A percentile compares a stretch with the other conserved stretches of the same genome.
Evolutionary conservation across 2,329 filamentous ascomycete species (phyloP).

Genomic region (Fusarium sp.): DNA sequence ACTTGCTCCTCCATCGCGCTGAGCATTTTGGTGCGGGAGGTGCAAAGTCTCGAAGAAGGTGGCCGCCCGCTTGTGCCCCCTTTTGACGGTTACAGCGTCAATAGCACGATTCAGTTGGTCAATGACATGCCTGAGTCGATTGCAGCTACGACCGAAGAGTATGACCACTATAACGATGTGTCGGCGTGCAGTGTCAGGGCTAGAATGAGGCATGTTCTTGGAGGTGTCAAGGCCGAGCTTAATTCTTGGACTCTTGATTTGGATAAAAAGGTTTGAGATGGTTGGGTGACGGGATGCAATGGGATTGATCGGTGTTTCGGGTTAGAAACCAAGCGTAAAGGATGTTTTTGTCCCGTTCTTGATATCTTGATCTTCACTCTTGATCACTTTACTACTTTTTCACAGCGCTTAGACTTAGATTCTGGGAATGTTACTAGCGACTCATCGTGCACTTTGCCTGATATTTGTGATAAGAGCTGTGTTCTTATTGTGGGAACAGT

Average conservation of each 20-base stretch:
- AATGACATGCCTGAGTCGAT: background rate
- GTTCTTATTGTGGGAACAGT: too few species aligned
- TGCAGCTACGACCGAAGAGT: background rate
- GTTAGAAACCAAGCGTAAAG: accelerated
- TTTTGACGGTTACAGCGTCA: background rate
- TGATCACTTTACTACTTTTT: too few species aligned
- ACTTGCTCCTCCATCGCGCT: background rate
- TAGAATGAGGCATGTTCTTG: background rate
- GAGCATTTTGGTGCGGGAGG: background rate
- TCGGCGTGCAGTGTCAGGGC: background rate
- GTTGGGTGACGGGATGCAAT: background rate
- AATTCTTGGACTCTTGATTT: background rate
- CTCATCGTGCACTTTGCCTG: too few species aligned
- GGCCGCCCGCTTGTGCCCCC: background rate
- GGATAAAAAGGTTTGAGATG: background rate
- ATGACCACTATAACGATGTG: background rate
- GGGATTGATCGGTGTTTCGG: background rate
- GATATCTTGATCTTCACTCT: background rate
- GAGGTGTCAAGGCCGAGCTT: background rate
- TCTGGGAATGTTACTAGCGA: too few species aligned
- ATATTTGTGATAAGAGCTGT: too few species aligned
- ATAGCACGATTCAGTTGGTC: background rate
- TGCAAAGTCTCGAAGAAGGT: background rate
- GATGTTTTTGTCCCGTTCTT: background rate
- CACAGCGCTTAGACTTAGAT: too few species aligned